phyloP scores from a whole-genome alignment of 2,329 filamentous ascomycete genomes.

The Simplicillium sp. region DNA sequence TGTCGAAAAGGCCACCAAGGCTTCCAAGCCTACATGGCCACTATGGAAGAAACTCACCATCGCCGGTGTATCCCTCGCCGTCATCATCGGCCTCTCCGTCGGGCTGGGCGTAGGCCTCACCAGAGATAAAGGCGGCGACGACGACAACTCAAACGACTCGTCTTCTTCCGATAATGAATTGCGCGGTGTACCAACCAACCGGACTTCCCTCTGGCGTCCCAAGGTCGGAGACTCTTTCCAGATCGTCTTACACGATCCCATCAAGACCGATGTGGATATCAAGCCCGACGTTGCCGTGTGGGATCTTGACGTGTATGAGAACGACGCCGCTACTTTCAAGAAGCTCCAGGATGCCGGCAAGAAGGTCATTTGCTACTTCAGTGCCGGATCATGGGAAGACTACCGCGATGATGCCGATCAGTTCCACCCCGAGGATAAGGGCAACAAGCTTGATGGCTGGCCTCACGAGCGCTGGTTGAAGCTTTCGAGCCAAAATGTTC shows the following conservation, averaged over 20 bases:
- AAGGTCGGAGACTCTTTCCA: slow-evolving; percentile 47
- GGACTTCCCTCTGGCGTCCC: slow-evolving; percentile 39
- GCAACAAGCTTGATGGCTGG: slow-evolving; percentile 53
- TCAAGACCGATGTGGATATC: slow-evolving; percentile 27
- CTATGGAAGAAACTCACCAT: slow-evolving; percentile 21
- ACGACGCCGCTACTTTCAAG: slow-evolving; percentile 29
- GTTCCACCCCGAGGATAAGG: slow-evolving; percentile 47
- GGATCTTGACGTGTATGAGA: slow-evolving; percentile 48
- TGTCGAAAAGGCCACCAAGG: slow-evolving; percentile 1
- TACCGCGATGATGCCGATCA: slow-evolving; percentile 47
- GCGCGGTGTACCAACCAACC: slow-evolving; percentile 10
- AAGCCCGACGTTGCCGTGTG: slow-evolving; percentile 39
- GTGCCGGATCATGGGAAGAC: slow-evolving; percentile 58
- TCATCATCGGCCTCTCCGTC: slow-evolving; percentile 35
- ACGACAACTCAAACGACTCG: slow-evolving; percentile 6
- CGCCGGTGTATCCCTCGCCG: slow-evolving; percentile 12
- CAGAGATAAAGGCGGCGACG: slow-evolving; percentile 15
- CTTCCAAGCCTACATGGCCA: slow-evolving; percentile 12
- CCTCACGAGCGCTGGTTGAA: slow-evolving; percentile 59
- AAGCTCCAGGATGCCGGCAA: slow-evolving; percentile 46
- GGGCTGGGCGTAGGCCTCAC: slow-evolving; percentile 48
- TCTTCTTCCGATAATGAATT: slow-evolving; percentile 8
- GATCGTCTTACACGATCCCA: slow-evolving; percentile 41
- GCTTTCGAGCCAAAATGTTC: slow-evolving; percentile 45
- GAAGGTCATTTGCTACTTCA: slow-evolving; percentile 68